Evolutionary conservation across 1,284 basidiomycete genomes (phyloP), one percentile per base, ranked within the genome.

Genomic region (Leccinum solheimii): DNA sequence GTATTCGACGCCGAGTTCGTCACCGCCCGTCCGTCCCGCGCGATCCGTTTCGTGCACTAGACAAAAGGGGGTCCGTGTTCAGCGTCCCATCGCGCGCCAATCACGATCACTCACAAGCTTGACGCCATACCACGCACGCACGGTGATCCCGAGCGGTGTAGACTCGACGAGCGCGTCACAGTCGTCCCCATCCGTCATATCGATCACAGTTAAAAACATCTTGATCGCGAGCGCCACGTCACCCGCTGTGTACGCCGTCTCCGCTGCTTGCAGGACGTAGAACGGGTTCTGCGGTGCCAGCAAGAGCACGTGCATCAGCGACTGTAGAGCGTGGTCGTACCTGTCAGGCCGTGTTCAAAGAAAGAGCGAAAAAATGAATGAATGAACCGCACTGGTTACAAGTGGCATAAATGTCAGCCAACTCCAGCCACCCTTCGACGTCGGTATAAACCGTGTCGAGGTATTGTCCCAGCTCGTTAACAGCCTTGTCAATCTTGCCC

Each of bases 371-470:
- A 92, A 62, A 11, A 0, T 10, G 32, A 38, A 38, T 9, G 30
- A 40, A 26, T 36, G 23, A 32, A 62, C 57, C 88, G 64, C 69
- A 97, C 89, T 93, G 86, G 62, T 87, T 86, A 67, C 89, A 87
- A 14, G 86, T 83, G 2, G 88, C 82, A 71, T 99, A 97, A 7
- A 95, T 84, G 67, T 94, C 91, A 0, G 95, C 91, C n/a, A 99
- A 85, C 70, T 97, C 89, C 11, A 94, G 81, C 97, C 97, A 99
- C 5, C 86, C 95, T 67, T 96, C 91, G 0, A 93, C 81, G 70
- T 99, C 97, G 30, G 88, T 86, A 75, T 98, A 98, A 76, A 97
- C 95, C 0, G 89, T 95, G 72, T 98, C 97, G 40, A 98, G 84
- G 71, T 94, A 91, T 36, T 82, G 78, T 21, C 88, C 86, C 6